Evolutionary conservation across 176 grass and related monocot species (phyloP), one percentile per base, ranked within the genome.

Genomic region (Oryza glumipatula): DNA sequence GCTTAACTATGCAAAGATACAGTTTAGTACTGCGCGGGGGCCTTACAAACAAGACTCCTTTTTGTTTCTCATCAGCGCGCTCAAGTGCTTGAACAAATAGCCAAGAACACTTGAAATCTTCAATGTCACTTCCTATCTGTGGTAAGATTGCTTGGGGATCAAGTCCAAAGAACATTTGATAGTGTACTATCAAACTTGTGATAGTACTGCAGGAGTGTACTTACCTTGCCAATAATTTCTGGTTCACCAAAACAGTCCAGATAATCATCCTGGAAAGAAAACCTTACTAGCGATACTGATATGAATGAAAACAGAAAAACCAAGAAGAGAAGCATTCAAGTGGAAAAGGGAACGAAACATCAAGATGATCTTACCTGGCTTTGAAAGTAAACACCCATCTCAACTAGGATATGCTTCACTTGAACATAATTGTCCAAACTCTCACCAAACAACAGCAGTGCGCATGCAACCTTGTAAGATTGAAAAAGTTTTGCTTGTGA

Each of bases 161-260:
- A 73, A 89, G 54, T 48, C 11, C 7, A 17, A 38, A 36, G 2
- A 61, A 23, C 1, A 23, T 75, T 74, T n/a, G 43, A 65, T 64
- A 63, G 14, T 63, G 13, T 63, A 83, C 48, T 43, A 88, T 23
- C 9, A 23, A 33, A 17, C 21, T 60, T 52, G 28, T 43, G 7
- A 15, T 24, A 69, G 4, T 33, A 79, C 9, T 11, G 17, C 21
- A 41, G 41, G 16, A 46, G 9, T 47, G 33, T 21, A 75, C 69
- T 77, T 82, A 84, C 94, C 94, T 94, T 94, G 69, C 89, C 89
- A 38, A 90, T 83, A 75, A 92, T 74, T 68, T 81, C 82, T 68
- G 89, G 89, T 84, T 97, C 91, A 76, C 94, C 94, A 72, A 97
- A 97, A 85, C 91, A 94, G 87, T 97, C 94, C 6, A 94, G 72